phyloP scores from a whole-genome alignment of 352 stramenopile genomes.

The Pythium graminicola region DNA sequence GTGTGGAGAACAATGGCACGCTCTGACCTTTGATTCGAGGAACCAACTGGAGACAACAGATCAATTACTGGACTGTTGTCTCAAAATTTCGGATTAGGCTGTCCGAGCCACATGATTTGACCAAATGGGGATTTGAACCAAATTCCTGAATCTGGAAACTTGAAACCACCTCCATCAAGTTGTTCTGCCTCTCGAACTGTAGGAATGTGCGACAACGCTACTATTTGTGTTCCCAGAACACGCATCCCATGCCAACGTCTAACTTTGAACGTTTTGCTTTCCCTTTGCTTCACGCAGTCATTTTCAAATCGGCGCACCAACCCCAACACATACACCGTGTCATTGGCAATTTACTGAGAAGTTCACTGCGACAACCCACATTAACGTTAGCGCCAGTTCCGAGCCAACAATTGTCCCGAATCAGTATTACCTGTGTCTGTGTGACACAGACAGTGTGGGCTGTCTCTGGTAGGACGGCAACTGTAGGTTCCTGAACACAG shows the following conservation, averaged over 20 bases:
- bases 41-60: not conserved
- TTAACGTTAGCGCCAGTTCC: too few species aligned
- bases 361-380: too few species aligned
- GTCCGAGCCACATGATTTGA: not conserved
- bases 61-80: slow-evolving; percentile 1
- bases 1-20: slow-evolving; percentile 1
- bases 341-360: too few species aligned
- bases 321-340: not conserved
- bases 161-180: not conserved
- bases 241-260: not conserved
- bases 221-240: not conserved
- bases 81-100: not conserved
- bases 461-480: not conserved
- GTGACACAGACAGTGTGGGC: too few species aligned
- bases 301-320: not conserved
- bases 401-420: too few species aligned
- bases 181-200: too few species aligned
- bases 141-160: not conserved
- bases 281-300: not conserved
- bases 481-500: not conserved
- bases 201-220: too few species aligned
- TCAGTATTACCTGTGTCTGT: too few species aligned
- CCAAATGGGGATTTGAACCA: not conserved
- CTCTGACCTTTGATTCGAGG: slow-evolving; percentile 2
- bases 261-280: not conserved